Conservation (phyloP, 441 rosid genomes). For the Brassica balearica region DNA sequence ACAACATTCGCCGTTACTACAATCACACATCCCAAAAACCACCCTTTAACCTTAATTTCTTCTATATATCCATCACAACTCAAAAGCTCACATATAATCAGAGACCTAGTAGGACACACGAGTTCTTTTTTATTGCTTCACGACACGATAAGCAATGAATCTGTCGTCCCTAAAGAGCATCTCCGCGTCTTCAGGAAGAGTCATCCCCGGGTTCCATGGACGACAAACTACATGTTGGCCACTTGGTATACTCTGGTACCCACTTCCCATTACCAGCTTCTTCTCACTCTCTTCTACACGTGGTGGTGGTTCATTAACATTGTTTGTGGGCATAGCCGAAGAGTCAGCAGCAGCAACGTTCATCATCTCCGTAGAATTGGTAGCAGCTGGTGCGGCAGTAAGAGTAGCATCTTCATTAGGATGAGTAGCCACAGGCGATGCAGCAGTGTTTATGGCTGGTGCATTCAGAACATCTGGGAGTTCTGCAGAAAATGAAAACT, state of each 20-base stretch:
- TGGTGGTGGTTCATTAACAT: background rate
- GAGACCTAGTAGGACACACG: background rate
- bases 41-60: background rate
- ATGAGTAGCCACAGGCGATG: slow-evolving; percentile 12
- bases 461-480: background rate
- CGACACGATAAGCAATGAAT: slow-evolving; percentile 36
- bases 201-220: slow-evolving; percentile 34
- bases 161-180: slow-evolving; percentile 42
- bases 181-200: slow-evolving; percentile 35
- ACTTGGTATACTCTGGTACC: slow-evolving; percentile 9
- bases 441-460: slow-evolving; percentile 6
- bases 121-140: background rate
- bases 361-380: background rate
- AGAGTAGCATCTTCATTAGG: background rate
- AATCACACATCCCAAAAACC: background rate
- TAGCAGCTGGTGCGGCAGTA: background rate
- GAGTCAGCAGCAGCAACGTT: background rate
- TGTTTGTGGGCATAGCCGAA: too few species aligned
- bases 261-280: slow-evolving; percentile 36
- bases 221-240: slow-evolving; percentile 36
- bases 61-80: background rate
- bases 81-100: background rate
- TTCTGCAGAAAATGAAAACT: slow-evolving; percentile 31
- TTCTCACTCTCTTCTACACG: slow-evolving; percentile 20
- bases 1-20: background rate